Base-by-base conservation (phyloP, 2,329 filamentous ascomycete genomes). In the Emydomyces testavorans region DNA sequence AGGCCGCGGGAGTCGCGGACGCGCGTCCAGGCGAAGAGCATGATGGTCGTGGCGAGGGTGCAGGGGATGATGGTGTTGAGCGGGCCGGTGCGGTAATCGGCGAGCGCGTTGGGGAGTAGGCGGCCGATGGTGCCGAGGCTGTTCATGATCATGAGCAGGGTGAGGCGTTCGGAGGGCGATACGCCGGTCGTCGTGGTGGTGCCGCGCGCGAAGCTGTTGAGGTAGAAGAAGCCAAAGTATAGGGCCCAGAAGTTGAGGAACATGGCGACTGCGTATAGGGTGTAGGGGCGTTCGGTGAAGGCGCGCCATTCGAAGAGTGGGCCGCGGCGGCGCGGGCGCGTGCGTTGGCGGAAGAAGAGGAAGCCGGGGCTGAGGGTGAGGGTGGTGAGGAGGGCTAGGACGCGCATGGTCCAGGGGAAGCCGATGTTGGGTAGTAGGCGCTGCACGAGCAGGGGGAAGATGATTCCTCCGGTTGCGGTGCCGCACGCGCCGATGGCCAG, bases 101-200 rank as follows among this genome's bases (percentile, higher is more conserved):
- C 79, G 1, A 80, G 54, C 53, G 72, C 66, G 58, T 74, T 78
- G 0, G 79, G 79, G 0, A 78, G 53, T 8, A 82, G 50, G 0
- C 81, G 75, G 7, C 79, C 78, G 2, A 76, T 49, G 11, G 77
- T 49, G 1, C 80, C 78, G 8, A 79, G 69, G 16, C 75, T 79
- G 62, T 85, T 86, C 57, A 83, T 67, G 2, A 84, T 66, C 21
- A 84, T 69, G 10, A 85, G 65, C 6, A 85, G 61, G 56, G 80
- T 74, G 42, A 83, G 71, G 3, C 78, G 71, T 44, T 66, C 64
- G 1, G 62, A 57, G 46, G 70, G 64, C 0, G 65, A 62, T 2
- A 72, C 57, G 2, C 65, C 64, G 34, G 72, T 61, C 37, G 65
- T n/a, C n/a, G n/a, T n/a, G n/a, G n/a, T n/a, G n/a, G n/a, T 54